A percentile compares a stretch with the other conserved stretches of the same genome.
Conservation (phyloP, 2,329 filamentous ascomycete species). For the Trichoderma simmonsii region DNA sequence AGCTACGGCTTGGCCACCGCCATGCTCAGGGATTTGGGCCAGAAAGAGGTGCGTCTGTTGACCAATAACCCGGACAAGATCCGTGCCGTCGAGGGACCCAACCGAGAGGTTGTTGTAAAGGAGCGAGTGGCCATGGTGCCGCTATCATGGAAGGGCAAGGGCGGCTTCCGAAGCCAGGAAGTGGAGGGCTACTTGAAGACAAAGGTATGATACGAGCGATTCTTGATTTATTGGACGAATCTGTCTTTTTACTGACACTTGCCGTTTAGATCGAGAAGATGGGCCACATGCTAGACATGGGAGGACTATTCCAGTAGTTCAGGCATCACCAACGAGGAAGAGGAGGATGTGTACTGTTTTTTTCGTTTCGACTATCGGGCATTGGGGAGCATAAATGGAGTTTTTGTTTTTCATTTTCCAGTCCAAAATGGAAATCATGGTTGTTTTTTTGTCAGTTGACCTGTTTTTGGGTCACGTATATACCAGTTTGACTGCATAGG, state of each 20-base stretch:
- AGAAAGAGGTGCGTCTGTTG: constrained; percentile 73
- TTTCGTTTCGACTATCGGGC: background rate
- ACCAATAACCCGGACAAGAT: constrained; percentile 99
- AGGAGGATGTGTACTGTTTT: background rate
- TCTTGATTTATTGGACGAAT: background rate
- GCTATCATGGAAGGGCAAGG: constrained; percentile 82
- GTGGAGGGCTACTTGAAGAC: constrained; percentile 92
- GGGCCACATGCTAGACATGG: constrained; percentile 73
- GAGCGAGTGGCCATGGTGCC: constrained; percentile 96
- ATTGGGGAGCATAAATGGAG: constrained; percentile 3
- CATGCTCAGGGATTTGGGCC: constrained; percentile 83
- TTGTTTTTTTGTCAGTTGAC: background rate
- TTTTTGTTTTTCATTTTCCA: background rate
- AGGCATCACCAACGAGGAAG: too few relatives aligned
- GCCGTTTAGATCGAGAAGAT: constrained; percentile 72
- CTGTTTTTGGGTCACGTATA: background rate
- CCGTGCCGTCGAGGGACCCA: constrained; percentile 86
- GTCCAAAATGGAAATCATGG: background rate
- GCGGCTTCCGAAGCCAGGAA: constrained; percentile 81
- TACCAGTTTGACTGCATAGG: background rate
- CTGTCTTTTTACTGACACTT: constrained; percentile 24
- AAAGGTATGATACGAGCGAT: constrained; percentile 63
- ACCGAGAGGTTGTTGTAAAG: constrained; percentile 79
- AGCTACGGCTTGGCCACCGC: constrained; percentile 96
- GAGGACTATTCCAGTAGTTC: constrained; percentile 20